Conservation (phyloP, 306 rosid genomes). For the Lathyrus aphaca region DNA sequence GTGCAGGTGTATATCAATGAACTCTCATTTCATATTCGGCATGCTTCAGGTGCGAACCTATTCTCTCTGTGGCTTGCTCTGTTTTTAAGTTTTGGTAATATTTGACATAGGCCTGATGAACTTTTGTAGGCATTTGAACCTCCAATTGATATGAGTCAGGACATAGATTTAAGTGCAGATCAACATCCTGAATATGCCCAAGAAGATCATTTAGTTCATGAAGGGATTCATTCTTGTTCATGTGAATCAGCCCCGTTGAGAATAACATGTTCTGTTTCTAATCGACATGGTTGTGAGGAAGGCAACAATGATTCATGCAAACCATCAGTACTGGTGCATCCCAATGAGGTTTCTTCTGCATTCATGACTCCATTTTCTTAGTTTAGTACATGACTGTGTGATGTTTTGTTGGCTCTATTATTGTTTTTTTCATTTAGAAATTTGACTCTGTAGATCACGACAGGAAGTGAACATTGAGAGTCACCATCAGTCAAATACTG, state of each 20-base stretch:
- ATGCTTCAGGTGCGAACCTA: constrained; percentile 85
- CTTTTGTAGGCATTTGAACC: constrained; percentile 85
- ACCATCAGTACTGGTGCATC: constrained; percentile 35
- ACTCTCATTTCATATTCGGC: constrained; percentile 80
- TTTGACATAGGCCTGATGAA: constrained; percentile 25
- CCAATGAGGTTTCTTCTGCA: constrained; percentile 60
- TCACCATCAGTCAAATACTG: constrained; percentile 41
- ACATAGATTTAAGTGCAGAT: constrained; percentile 55
- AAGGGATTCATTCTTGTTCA: constrained; percentile 48
- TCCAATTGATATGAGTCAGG: constrained; percentile 88
- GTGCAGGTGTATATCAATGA: constrained; percentile 83
- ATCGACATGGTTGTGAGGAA: constrained; percentile 53
- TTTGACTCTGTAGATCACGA: constrained; percentile 71
- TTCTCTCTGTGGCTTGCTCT: constrained; percentile 13
- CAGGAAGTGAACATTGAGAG: constrained; percentile 71
- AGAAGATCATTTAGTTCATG: constrained; percentile 44
- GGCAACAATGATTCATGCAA: constrained; percentile 46
- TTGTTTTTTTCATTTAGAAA: constrained; percentile 63
- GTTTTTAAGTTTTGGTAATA: constrained; percentile 18
- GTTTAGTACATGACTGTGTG: constrained; percentile 36
- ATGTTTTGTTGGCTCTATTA: constrained; percentile 42
- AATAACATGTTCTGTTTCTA: constrained; percentile 50
- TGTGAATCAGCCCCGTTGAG: constrained; percentile 55
- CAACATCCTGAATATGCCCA: constrained; percentile 43
- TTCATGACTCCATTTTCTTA: constrained; percentile 31